Percentiles rank a stretch among this genome's conserved stretches.
Evolutionary conservation across 352 stramenopile species (phyloP).

Genomic region (Phytophthora chlamydospora): DNA sequence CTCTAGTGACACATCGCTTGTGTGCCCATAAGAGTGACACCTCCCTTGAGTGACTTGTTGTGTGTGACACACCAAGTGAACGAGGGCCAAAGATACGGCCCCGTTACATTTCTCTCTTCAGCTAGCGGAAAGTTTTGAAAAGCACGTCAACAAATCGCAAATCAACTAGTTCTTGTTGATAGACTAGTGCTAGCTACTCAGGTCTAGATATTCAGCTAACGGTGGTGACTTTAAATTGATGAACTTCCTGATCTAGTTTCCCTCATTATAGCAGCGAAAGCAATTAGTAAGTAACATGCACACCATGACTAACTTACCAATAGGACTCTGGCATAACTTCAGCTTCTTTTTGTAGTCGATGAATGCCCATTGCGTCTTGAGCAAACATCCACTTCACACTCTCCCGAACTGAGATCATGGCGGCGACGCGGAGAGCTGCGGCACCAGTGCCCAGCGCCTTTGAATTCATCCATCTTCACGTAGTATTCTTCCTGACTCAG

Average conservation of each 20-base stretch:
- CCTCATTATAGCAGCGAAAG: conserved; percentile 8
- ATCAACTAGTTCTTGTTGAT: conserved; percentile 8
- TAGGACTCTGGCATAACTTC: conserved; percentile 9
- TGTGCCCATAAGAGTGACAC: too few relatives aligned
- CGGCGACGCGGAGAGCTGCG: too few relatives aligned
- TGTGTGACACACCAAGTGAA: too few relatives aligned
- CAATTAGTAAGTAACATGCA: conserved; percentile 19
- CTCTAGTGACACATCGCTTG: too few relatives aligned
- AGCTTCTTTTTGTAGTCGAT: conserved; percentile 21
- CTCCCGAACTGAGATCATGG: conserved; percentile 1
- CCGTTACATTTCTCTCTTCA: conserved; percentile 10
- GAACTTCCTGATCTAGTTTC: conserved; percentile 21
- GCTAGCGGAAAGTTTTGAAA: conserved; percentile 6
- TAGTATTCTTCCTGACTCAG: too few relatives aligned
- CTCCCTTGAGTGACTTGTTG: too few relatives aligned
- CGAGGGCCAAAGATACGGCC: too few relatives aligned
- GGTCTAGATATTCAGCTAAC: conserved; percentile 16
- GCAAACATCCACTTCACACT: conserved; percentile 14
- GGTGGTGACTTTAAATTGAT: conserved; percentile 9
- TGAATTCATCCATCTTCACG: too few relatives aligned
- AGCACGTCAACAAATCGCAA: conserved; percentile 11
- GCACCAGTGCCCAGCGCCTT: too few relatives aligned
- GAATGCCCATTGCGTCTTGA: conserved; percentile 11
- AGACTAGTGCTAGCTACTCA: conserved; percentile 3
- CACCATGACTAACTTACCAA: conserved; percentile 13